Conservation (phyloP, 495 filamentous ascomycete species). For the Xanthoparmelia taractica region DNA sequence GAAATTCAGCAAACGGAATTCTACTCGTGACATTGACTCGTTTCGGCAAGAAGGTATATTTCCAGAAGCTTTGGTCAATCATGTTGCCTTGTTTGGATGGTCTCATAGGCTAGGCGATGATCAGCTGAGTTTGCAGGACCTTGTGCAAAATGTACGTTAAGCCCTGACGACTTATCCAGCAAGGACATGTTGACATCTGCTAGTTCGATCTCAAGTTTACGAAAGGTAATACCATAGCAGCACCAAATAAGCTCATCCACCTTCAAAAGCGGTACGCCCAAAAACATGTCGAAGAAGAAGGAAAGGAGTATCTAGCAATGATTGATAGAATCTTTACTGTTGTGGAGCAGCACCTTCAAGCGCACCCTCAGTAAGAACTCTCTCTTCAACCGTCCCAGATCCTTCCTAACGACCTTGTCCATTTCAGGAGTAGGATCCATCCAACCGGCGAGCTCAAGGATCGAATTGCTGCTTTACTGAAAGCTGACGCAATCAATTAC, state of each 20-base stretch:
- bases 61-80: conserved; percentile 71
- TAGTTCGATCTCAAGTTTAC: conserved; percentile 75
- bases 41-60: conserved; percentile 63
- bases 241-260: conserved; percentile 70
- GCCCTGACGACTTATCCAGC: neutral
- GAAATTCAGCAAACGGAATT: conserved; percentile 85
- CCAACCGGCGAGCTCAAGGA: conserved; percentile 30
- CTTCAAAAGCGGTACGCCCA: conserved; percentile 68
- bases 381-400: conserved; percentile 1
- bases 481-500: conserved; percentile 55
- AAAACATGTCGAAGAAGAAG: conserved; percentile 32
- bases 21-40: conserved; percentile 53
- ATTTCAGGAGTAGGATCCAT: conserved; percentile 25
- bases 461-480: conserved; percentile 46
- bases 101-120: conserved; percentile 58
- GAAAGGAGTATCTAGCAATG: conserved; percentile 42
- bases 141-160: conserved; percentile 47
- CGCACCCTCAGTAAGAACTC: conserved; percentile 30
- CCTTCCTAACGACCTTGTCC: neutral
- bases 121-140: conserved; percentile 59
- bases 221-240: conserved; percentile 77
- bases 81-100: conserved; percentile 81
- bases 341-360: conserved; percentile 28
- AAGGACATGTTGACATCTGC: conserved; percentile 14
- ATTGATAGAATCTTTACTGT: conserved; percentile 36